Evolutionary conservation across 306 rosid species (phyloP), one percentile per base, ranked within the genome.

Genomic region (Dalbergia cultrata): DNA sequence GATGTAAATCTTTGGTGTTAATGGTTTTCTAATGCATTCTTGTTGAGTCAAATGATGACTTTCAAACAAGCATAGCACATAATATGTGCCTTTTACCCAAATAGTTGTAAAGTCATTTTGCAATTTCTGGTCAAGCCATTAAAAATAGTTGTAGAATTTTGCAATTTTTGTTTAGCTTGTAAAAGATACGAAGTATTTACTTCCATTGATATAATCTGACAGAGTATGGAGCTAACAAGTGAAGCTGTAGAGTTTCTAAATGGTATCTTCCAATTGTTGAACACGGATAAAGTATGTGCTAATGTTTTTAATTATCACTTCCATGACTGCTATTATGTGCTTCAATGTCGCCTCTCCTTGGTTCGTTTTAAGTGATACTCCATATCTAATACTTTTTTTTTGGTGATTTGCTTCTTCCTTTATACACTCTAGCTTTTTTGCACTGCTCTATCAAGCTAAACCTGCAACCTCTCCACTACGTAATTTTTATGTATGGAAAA

Each of bases 361-460:
- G 16, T 11, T 60, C 8, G 5, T 3, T 13, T 83, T 26, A 67
- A 56, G 69, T 50, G 57, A 4, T 77, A 65, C 83, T 87, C 78
- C 21, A 41, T 22, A 66, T 68, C 80, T 68, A 76, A 72, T 60
- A 34, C 74, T 44, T 44, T 66, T 54, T 72, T 53, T 33, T 72
- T n/a, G 9, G 45, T 65, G 52, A 70, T 86, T 74, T 77, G 76
- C 71, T 80, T 85, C 47, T 74, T 70, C 68, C 35, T 67, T 86
- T 80, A 52, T 70, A 85, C 56, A 79, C 47, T 80, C 75, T 59
- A 95, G 76, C 86, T 95, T 58, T 95, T 92, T 83, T 78, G 90
- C 76, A 91, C 98, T 84, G 97, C 98, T 67, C 98, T 97, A 79
- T 90, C 90, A 90, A 90, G 97, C 97, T 95, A 67, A 82, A 31